Evolutionary conservation across 441 rosid genomes (phyloP).

Genomic region (Jatropha multifida): DNA sequence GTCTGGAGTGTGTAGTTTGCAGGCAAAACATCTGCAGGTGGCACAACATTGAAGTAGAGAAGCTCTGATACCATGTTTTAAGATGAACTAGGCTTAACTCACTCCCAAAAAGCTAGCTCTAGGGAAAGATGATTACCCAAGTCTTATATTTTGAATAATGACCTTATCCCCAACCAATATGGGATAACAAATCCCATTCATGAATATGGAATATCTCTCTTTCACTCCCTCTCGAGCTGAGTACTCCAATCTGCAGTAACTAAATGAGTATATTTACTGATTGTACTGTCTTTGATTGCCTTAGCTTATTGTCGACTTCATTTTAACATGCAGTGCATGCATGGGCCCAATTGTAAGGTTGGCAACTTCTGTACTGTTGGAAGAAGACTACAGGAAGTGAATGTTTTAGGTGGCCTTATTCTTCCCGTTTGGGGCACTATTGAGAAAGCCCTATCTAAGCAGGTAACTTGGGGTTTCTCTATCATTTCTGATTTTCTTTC

Average conservation of each 20-base stretch:
- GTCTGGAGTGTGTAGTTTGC: too few relatives aligned
- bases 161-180: too few relatives aligned
- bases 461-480: constrained; percentile 43
- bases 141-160: too few relatives aligned
- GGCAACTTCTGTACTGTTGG: constrained; percentile 95
- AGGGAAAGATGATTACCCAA: too few relatives aligned
- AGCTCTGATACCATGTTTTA: too few relatives aligned
- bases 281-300: constrained; percentile 2
- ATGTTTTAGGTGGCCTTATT: constrained; percentile 96
- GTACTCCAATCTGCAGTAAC: not conserved
- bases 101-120: too few relatives aligned
- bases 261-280: not conserved
- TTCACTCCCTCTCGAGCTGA: not conserved
- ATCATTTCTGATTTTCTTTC: not conserved
- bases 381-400: constrained; percentile 89
- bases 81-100: too few relatives aligned
- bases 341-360: constrained; percentile 94
- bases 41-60: too few relatives aligned
- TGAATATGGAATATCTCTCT: not conserved
- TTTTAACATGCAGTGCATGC: constrained; percentile 82
- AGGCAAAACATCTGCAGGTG: too few relatives aligned
- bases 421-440: constrained; percentile 99
- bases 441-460: constrained; percentile 95
- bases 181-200: too few relatives aligned
- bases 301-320: constrained; percentile 12